Conservation (phyloP, 768 basidiomycete genomes). For the Cyathus striatus region DNA sequence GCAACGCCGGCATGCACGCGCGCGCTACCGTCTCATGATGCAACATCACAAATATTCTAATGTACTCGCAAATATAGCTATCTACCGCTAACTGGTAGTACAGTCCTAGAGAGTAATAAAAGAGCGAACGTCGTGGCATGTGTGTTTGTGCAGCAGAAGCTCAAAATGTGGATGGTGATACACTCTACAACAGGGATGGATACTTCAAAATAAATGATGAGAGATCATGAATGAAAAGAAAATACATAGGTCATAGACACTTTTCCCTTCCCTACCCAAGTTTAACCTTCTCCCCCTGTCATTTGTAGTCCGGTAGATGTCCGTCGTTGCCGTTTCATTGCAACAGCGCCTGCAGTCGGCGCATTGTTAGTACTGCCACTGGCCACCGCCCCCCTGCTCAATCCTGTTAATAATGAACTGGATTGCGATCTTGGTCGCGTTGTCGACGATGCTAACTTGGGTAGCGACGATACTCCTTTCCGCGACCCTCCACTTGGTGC, state of each 20-base stretch:
- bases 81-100: constrained; percentile 5
- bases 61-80: constrained; percentile 14
- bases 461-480: constrained; percentile 55
- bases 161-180: constrained; percentile 19
- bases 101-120: constrained; percentile 1
- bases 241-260: constrained; percentile 10
- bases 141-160: constrained; percentile 6
- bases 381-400: constrained; percentile 33
- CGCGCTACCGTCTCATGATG: no score
- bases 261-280: constrained; percentile 3
- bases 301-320: constrained; percentile 55
- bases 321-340: constrained; percentile 81
- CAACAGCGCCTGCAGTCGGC: constrained; percentile 25
- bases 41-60: constrained; percentile 22
- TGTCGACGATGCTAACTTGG: constrained; percentile 73
- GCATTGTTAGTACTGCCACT: constrained; percentile 18
- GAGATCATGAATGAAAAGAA: constrained; percentile 9
- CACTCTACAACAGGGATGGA: constrained; percentile 28
- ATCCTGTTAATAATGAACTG: constrained; percentile 45
- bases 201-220: constrained; percentile 12
- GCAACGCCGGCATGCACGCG: no score
- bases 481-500: constrained; percentile 60
- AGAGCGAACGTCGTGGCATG: neutral
- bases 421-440: constrained; percentile 73
- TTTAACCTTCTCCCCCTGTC: constrained; percentile 27